Evolutionary conservation across 148 eudicot genomes (phyloP), one percentile per base, ranked within the genome.

Genomic region (Dysphania ambrosioides): DNA sequence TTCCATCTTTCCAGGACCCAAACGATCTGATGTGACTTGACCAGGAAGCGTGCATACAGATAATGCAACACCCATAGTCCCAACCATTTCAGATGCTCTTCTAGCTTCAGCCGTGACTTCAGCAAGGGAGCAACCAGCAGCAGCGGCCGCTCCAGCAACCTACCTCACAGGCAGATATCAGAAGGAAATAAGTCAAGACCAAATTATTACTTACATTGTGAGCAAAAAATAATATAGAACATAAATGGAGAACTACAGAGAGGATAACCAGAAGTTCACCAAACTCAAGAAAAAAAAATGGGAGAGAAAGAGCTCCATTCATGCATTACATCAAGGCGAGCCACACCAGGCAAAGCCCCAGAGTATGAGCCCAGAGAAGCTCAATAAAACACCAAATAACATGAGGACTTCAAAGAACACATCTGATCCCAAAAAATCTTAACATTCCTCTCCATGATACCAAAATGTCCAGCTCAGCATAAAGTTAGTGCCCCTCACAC

Each of bases 1-100:
- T 83, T 95, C 98, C 96, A 95, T 92, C 84, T 90, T 95, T 74
- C 97, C 98, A 63, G 97, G 92, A 71, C 98, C 98, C 80, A 95
- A 75, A 77, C 98, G 98, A 68, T 95, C 97, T 74, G 98, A 76
- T 51, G 89, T 82, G 23, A 86, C 88, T 81, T 88, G 94, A 77
- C 99, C 99, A 67, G 99, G 99, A 72, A 89, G 83, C 56, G 97
- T 92, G 87, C 99, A 92, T 74, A 92, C 92, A 71, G 99, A 95
- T 67, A 95, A 81, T 75, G 99, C 97, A 86, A 92, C 96, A 71
- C 97, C 97, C 97, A 95, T 92, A 53, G 98, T 95, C 67, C 98
- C 98, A 63, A 95, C 86, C 86, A 86, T 80, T 82, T 86, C 97
- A 71, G 97, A 86, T 82, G 97, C 99, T 72, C 69, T 85, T 82